Percentiles rank a stretch among this genome's conserved stretches.
These are phyloP conservation scores for Hypoxylon sp. DNA, from an alignment of 2,329 filamentous ascomycete species.

Conservation along the genomic window DNA sequence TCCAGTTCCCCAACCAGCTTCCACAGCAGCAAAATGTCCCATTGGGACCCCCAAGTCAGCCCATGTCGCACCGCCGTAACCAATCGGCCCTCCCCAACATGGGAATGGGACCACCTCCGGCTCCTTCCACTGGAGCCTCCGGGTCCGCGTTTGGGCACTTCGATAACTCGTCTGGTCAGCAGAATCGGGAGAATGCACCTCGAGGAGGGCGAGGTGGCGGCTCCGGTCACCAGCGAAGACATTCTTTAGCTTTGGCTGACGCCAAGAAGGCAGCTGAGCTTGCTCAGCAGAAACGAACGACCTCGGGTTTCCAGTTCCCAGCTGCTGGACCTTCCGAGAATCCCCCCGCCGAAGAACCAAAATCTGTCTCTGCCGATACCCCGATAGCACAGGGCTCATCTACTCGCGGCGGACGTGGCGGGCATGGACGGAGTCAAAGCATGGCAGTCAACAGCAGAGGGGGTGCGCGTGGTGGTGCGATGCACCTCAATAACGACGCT, in stretches of 20 bases:
- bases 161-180: slow-evolving; percentile 74
- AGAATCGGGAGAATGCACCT: slow-evolving; percentile 76
- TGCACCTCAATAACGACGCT: slow-evolving; percentile 67
- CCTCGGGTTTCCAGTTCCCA: slow-evolving; percentile 95
- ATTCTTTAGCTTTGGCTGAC: slow-evolving; percentile 94
- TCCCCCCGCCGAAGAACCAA: slow-evolving; percentile 70
- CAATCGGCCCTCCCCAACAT: slow-evolving; percentile 96
- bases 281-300: slow-evolving; percentile 96
- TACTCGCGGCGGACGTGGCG: slow-evolving; percentile 68
- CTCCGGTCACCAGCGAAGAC: slow-evolving; percentile 86
- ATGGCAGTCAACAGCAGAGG: slow-evolving; percentile 85
- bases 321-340: slow-evolving; percentile 77
- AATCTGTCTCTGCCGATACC: slow-evolving; percentile 63
- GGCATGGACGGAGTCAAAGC: slow-evolving; percentile 87
- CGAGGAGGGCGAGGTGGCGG: slow-evolving; percentile 82
- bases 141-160: slow-evolving; percentile 85
- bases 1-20: slow-evolving; percentile 89
- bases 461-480: slow-evolving; percentile 74
- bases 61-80: slow-evolving; percentile 93
- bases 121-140: slow-evolving; percentile 91
- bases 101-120: slow-evolving; percentile 88
- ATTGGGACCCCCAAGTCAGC: slow-evolving; percentile 83
- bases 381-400: slow-evolving; percentile 61
- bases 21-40: slow-evolving; percentile 77
- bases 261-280: slow-evolving; percentile 98